Conservation (phyloP, 805 yeast genomes). For the Danielia oregonensis region DNA sequence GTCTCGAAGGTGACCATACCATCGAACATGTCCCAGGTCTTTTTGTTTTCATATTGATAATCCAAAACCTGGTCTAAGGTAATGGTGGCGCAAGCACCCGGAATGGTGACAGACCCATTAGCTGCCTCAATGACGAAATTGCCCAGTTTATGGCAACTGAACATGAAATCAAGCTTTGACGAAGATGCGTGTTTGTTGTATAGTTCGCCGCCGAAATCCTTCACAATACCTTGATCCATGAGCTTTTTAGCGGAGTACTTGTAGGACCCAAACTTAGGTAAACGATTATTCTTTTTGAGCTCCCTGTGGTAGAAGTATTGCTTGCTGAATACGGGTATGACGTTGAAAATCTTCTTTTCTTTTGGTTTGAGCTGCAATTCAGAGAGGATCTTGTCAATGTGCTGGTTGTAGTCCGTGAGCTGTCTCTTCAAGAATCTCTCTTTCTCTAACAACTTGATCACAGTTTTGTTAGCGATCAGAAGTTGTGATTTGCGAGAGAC, state of each 20-base stretch:
- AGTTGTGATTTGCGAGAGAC: conserved; percentile 39
- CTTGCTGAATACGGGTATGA: conserved; percentile 57
- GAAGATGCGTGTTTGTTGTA: conserved; percentile 38
- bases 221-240: conserved; percentile 65
- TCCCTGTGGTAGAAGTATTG: conserved; percentile 75
- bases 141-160: conserved; percentile 72
- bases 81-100: conserved; percentile 53
- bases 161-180: conserved; percentile 68
- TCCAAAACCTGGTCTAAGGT: conserved; percentile 70
- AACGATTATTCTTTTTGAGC: conserved; percentile 58
- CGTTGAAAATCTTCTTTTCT: conserved; percentile 45
- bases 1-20: conserved; percentile 70
- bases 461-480: conserved; percentile 38
- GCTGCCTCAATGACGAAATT: conserved; percentile 72
- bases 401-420: conserved; percentile 43
- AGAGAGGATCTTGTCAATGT: conserved; percentile 42
- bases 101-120: conserved; percentile 63
- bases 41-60: conserved; percentile 66
- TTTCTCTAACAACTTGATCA: conserved; percentile 41
- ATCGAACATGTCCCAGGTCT: conserved; percentile 54
- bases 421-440: conserved; percentile 43
- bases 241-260: conserved; percentile 73
- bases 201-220: conserved; percentile 54
- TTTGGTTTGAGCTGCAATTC: conserved; percentile 43
- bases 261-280: conserved; percentile 74